These are phyloP conservation scores for Dactylellina cionopaga DNA, from an alignment of 2,329 filamentous ascomycete species.

Conservation along the genomic window DNA sequence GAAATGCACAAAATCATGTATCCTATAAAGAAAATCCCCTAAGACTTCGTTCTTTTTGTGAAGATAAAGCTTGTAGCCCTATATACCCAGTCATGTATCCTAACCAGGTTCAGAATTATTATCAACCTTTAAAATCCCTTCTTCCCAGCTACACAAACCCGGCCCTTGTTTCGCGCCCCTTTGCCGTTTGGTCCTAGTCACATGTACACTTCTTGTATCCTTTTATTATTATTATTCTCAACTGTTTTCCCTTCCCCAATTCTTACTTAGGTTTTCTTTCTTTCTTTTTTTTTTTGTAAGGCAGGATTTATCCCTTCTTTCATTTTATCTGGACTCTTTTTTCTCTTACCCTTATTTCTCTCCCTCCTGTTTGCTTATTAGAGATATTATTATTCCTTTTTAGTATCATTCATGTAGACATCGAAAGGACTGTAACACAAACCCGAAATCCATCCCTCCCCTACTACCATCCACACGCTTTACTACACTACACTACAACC, in stretches of 20 bases:
- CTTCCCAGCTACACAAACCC: not conserved
- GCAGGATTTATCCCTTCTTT: slow-evolving; percentile 51
- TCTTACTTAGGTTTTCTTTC: slow-evolving; percentile 26
- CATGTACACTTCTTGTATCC: slow-evolving; percentile 46
- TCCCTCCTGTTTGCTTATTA: slow-evolving; percentile 46
- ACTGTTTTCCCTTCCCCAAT: not conserved
- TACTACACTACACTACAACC: not conserved
- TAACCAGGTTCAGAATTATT: slow-evolving; percentile 25
- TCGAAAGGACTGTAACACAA: slow-evolving; percentile 47
- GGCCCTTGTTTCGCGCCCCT: too few relatives aligned
- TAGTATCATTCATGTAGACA: slow-evolving; percentile 49
- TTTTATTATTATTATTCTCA: slow-evolving; percentile 11
- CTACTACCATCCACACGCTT: not conserved
- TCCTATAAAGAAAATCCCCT: slow-evolving; percentile 38
- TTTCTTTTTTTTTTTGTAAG: slow-evolving; percentile 35
- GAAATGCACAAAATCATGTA: slow-evolving; percentile 53
- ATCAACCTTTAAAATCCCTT: slow-evolving; percentile 1
- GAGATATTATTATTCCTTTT: slow-evolving; percentile 30
- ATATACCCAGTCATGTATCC: slow-evolving; percentile 53
- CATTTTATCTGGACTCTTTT: slow-evolving; percentile 45
- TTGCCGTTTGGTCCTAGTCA: slow-evolving; percentile 10
- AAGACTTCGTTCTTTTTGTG: slow-evolving; percentile 22
- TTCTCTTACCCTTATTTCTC: slow-evolving; percentile 39
- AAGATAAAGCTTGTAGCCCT: slow-evolving; percentile 52
- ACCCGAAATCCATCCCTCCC: not conserved